Conservation (phyloP, 345 rosid species). For the Kandelia obovata region DNA sequence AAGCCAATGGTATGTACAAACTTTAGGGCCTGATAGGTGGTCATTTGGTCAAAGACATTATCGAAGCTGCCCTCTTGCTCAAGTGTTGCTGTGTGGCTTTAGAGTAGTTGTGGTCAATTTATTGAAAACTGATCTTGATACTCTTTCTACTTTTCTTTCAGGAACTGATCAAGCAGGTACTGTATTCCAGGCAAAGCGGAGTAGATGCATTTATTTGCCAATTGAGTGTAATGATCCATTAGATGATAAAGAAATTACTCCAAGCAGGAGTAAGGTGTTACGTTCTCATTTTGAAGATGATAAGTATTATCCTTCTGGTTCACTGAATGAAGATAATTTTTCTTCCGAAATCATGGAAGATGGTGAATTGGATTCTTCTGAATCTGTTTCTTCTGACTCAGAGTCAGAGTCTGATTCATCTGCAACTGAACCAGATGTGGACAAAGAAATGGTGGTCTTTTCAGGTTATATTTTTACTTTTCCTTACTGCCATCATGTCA, state of each 20-base stretch:
- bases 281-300: conserved; percentile 42
- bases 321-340: conserved; percentile 41
- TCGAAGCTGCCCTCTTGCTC: conserved; percentile 15
- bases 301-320: conserved; percentile 38
- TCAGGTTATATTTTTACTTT: conserved; percentile 50
- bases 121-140: conserved; percentile 22
- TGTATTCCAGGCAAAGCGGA: conserved; percentile 57
- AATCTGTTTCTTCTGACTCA: conserved; percentile 42
- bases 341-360: conserved; percentile 55
- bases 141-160: conserved; percentile 40
- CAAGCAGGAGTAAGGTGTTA: conserved; percentile 40
- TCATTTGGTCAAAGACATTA: conserved; percentile 21
- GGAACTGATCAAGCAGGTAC: conserved; percentile 51
- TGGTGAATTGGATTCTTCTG: conserved; percentile 55
- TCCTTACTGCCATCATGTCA: conserved; percentile 5
- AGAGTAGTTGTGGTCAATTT: conserved; percentile 15
- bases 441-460: conserved; percentile 53
- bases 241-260: conserved; percentile 52
- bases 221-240: conserved; percentile 43
- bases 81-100: conserved; percentile 18
- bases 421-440: conserved; percentile 78
- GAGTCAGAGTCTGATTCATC: conserved; percentile 69
- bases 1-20: conserved; percentile 51
- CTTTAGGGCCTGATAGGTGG: conserved; percentile 8
- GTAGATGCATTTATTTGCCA: conserved; percentile 46